Percentiles rank a stretch among this genome's conserved stretches.
These are phyloP conservation scores for Saturnispora galanensis DNA, from an alignment of 805 yeast genomes.

Conservation along the genomic window DNA sequence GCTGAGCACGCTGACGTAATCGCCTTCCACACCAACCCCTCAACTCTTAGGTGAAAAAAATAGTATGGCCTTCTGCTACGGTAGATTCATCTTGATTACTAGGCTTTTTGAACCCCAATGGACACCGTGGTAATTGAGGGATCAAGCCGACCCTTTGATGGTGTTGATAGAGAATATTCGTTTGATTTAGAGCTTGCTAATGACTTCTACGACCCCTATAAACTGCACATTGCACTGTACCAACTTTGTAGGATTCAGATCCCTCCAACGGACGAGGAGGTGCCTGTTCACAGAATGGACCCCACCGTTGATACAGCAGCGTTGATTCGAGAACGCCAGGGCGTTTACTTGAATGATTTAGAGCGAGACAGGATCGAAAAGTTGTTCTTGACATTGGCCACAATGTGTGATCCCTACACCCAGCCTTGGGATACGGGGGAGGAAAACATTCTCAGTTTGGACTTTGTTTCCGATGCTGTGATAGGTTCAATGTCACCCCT, in stretches of 20 bases:
- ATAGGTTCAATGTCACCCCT: slow-evolving; percentile 31
- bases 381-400: slow-evolving; percentile 25
- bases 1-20: too few relatives aligned
- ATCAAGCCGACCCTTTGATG: slow-evolving; percentile 6
- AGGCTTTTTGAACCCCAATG: neutral
- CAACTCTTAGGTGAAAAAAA: too few relatives aligned
- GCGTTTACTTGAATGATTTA: neutral
- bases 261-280: slow-evolving; percentile 7
- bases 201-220: slow-evolving; percentile 16
- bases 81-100: too few relatives aligned
- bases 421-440: slow-evolving; percentile 56
- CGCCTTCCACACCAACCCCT: too few relatives aligned
- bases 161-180: slow-evolving; percentile 14
- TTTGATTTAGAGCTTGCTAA: slow-evolving; percentile 16
- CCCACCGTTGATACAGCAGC: neutral
- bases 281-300: slow-evolving; percentile 6
- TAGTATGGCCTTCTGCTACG: too few relatives aligned
- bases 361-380: slow-evolving; percentile 13
- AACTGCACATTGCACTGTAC: slow-evolving; percentile 25
- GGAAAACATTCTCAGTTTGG: slow-evolving; percentile 41
- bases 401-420: slow-evolving; percentile 52
- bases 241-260: slow-evolving; percentile 19
- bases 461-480: slow-evolving; percentile 42
- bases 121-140: neutral
- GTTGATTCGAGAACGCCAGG: neutral